Conservation (phyloP, 179 eudicot genomes). For the Drosera spatulata region DNA sequence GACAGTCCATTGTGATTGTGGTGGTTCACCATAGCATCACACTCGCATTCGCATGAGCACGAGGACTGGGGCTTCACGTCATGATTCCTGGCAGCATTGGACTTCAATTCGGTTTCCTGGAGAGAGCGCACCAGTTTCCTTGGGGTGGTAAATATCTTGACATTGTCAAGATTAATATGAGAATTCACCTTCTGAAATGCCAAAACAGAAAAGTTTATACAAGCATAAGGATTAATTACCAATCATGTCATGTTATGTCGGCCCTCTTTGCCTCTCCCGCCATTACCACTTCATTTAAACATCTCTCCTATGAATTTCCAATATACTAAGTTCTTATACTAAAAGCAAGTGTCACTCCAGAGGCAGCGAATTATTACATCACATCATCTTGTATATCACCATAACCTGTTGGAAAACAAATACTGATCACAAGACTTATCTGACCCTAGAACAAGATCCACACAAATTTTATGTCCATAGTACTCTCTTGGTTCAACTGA, state of each 20-base stretch:
- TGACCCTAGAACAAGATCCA: too few species aligned
- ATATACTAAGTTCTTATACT: too few species aligned
- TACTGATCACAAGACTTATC: too few species aligned
- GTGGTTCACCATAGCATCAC: conserved; percentile 32
- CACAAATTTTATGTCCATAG: too few species aligned
- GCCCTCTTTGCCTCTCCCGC: not conserved
- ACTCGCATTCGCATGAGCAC: conserved; percentile 21
- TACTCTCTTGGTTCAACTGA: too few species aligned
- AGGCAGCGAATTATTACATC: too few species aligned
- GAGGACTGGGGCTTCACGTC: conserved; percentile 32
- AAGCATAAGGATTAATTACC: not conserved
- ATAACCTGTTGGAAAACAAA: too few species aligned
- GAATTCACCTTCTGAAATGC: conserved; percentile 46
- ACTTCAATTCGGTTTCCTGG: conserved; percentile 42
- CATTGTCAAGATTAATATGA: conserved; percentile 35
- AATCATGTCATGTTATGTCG: not conserved
- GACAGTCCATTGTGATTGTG: conserved; percentile 22
- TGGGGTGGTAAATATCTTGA: conserved; percentile 73
- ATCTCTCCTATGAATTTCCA: too few species aligned
- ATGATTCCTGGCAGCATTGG: conserved; percentile 26
- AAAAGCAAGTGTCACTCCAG: too few species aligned
- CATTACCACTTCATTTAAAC: not conserved
- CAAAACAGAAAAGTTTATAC: conserved; percentile 1
- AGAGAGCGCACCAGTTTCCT: conserved; percentile 74
- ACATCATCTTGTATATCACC: too few species aligned